These are phyloP conservation scores for Phytophthora litchii DNA, from an alignment of 352 stramenopile species.

Conservation along the genomic window DNA sequence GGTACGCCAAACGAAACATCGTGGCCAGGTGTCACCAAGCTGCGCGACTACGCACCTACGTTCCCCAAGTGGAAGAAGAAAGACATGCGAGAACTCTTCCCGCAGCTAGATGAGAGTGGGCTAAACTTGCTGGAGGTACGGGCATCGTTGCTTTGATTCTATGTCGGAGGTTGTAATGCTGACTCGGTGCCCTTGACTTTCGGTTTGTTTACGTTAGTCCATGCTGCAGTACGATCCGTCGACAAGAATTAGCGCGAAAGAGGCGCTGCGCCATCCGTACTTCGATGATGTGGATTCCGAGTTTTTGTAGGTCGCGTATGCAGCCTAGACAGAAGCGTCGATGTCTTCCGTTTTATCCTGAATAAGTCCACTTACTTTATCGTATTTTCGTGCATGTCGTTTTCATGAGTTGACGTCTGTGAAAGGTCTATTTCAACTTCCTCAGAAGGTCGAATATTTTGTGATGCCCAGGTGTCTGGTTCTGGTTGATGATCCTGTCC, in stretches of 20 bases:
- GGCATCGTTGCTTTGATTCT: neutral
- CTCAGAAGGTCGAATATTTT: conserved; percentile 7
- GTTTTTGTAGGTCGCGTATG: conserved; percentile 54
- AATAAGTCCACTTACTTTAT: conserved; percentile 37
- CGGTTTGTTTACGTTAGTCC: conserved; percentile 29
- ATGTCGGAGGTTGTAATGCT: neutral
- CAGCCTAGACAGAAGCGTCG: conserved; percentile 9
- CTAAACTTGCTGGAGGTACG: conserved; percentile 72
- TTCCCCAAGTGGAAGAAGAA: conserved; percentile 98
- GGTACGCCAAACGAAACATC: conserved; percentile 96
- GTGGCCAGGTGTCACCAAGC: conserved; percentile 96
- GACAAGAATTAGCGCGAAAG: conserved; percentile 78
- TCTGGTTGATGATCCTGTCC: neutral
- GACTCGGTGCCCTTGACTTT: neutral
- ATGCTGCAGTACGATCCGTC: conserved; percentile 82
- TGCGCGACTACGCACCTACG: conserved; percentile 94
- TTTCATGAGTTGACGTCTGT: conserved; percentile 7
- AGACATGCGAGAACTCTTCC: conserved; percentile 68
- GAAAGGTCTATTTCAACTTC: neutral
- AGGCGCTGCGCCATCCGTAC: conserved; percentile 83
- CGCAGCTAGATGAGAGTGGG: conserved; percentile 58
- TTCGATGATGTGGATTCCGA: conserved; percentile 83
- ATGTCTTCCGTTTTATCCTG: conserved; percentile 13
- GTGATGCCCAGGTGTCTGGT: neutral
- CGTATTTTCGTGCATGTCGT: conserved; percentile 4